phyloP scores from a whole-genome alignment of 306 rosid species.

The Senna siamea region DNA sequence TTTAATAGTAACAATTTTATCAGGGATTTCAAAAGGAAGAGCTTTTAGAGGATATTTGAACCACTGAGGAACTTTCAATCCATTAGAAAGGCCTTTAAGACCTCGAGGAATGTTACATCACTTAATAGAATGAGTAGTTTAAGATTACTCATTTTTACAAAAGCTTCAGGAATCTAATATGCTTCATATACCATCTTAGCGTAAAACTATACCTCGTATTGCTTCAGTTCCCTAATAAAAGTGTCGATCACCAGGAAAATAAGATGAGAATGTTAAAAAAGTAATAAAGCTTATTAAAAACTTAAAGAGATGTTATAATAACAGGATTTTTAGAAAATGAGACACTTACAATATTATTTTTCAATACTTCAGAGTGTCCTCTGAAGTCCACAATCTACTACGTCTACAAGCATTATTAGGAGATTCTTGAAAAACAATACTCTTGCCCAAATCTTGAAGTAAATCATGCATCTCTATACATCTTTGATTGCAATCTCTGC shows the following conservation, averaged over 20 bases:
- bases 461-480: neutral
- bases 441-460: neutral
- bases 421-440: neutral
- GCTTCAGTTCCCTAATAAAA: neutral
- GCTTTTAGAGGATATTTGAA: neutral
- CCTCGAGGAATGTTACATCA: neutral
- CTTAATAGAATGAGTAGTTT: neutral
- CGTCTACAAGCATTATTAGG: neutral
- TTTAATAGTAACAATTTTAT: neutral
- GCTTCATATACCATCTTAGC: too few species aligned
- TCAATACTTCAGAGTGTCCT: neutral
- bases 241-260: neutral
- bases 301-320: neutral
- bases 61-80: constrained; percentile 5
- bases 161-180: neutral
- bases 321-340: neutral
- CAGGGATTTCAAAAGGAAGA: neutral
- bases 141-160: constrained; percentile 13
- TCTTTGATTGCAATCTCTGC: neutral
- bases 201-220: constrained; percentile 14
- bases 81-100: neutral
- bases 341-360: neutral
- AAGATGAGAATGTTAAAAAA: neutral
- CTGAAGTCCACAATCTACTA: neutral
- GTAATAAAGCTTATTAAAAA: neutral